Conservation (phyloP, 2,329 filamentous ascomycete genomes). For the Fusarium sororula region DNA sequence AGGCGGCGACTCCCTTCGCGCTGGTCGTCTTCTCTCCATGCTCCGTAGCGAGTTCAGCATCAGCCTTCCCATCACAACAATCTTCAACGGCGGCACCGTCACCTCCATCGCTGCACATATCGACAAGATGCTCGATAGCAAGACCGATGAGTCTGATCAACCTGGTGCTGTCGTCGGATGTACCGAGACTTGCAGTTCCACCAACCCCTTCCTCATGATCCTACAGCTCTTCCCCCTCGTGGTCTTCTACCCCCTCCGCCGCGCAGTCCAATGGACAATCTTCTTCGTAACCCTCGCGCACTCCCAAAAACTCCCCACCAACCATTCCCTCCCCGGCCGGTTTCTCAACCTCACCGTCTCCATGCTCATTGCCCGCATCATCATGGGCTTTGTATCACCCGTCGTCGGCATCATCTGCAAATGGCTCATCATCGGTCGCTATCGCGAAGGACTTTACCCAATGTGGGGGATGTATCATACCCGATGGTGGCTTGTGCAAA, state of each 20-base stretch:
- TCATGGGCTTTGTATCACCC: background rate
- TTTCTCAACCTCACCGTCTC: slow-evolving; percentile 3
- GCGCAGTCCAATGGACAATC: slow-evolving; percentile 3
- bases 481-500: slow-evolving; percentile 12
- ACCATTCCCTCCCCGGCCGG: background rate
- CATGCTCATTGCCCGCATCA: background rate
- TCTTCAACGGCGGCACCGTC: background rate
- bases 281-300: slow-evolving; percentile 7
- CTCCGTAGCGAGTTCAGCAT: background rate
- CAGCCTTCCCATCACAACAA: background rate
- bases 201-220: background rate
- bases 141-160: background rate
- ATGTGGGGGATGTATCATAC: slow-evolving; percentile 21
- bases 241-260: background rate
- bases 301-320: slow-evolving; percentile 1
- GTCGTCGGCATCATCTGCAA: background rate
- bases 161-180: background rate
- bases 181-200: background rate
- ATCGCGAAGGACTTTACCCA: background rate
- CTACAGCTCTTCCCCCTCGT: background rate
- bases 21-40: background rate
- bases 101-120: background rate
- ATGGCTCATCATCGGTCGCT: slow-evolving; percentile 6
- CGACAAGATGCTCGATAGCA: background rate
- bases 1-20: background rate